Evolutionary conservation across 208 protist species (phyloP), one percentile per base, ranked within the genome.

Genomic region (Balamuthia mandrillaris): DNA sequence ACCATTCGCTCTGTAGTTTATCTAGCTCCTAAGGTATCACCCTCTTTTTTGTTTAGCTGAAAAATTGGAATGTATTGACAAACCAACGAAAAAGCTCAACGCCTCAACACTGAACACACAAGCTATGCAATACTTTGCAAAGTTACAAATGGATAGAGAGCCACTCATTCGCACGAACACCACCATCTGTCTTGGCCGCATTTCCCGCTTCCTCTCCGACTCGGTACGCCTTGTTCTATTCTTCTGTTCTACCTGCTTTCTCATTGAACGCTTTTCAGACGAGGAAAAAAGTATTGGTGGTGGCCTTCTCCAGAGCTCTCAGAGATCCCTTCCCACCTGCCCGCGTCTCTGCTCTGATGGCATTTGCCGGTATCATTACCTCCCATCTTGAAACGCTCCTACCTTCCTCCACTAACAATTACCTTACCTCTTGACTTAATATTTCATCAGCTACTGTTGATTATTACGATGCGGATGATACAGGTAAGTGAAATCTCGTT

Each of bases 131-230:
- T 79, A 91, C 60, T 90, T 94, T 29, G 89, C 89, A 6, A 52
- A 77, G 27, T 44, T 93, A 7, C 92, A 94, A 61, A 52, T 88
- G 31, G 92, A 94, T 61, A 41, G 21, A 27, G 83, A 87, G 60
- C 89, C 92, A 5, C 63, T 79, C 60, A 93, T 94, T 24, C 88
- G 92, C 42, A 91, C 89, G 7, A 93, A 94, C 65, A 93, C 90
- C 0, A 93, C 92, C 7, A 88, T 93, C n/a, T 94, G 91, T 81
- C 70, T 94, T 0, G 90, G 88, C 42, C 66, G 84, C n/a, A 85
- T 94, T 3, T 79, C 89, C 0, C 44, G 41, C 24, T 45, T 87
- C 56, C 37, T 93, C 18, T 21, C 35, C 18, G 58, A 56, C 1
- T 14, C 33, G 16, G 70, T 88, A 82, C 12, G 41, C 56, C 74